phyloP scores from a whole-genome alignment of 768 basidiomycete species.

The Leccinum boreale region DNA sequence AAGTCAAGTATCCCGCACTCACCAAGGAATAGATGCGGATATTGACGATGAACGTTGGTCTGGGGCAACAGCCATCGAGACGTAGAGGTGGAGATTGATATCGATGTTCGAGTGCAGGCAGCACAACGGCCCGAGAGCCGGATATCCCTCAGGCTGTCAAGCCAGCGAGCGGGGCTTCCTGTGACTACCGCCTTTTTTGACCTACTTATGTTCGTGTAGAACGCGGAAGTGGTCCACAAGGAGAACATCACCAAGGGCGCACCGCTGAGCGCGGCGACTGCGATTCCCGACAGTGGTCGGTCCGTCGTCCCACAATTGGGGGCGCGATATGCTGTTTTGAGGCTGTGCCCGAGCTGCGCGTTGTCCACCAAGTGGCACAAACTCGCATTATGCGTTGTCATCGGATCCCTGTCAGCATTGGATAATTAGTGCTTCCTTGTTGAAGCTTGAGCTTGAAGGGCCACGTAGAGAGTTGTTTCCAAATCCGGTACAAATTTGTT shows the following conservation, averaged over 20 bases:
- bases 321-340: not conserved
- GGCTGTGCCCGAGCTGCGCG: not conserved
- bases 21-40: not conserved
- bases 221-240: not conserved
- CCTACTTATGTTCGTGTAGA: not conserved
- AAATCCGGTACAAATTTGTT: slow-evolving; percentile 19
- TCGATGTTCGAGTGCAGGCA: not conserved
- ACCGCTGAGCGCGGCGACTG: not conserved
- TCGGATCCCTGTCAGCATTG: not conserved
- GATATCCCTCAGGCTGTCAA: not conserved
- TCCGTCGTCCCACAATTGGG: not conserved
- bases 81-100: not conserved
- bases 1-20: not conserved
- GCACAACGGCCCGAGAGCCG: not conserved
- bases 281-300: not conserved
- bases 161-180: not conserved
- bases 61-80: not conserved
- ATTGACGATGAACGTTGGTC: not conserved
- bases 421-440: not conserved
- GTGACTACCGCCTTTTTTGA: not conserved
- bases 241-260: not conserved
- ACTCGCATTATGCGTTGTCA: not conserved
- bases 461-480: not conserved
- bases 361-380: not conserved
- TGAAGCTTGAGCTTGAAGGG: no score